Evolutionary conservation across 108 stramenopile species (phyloP), one percentile per base, ranked within the genome.

Genomic region (Aurantiochytrium sp.): DNA sequence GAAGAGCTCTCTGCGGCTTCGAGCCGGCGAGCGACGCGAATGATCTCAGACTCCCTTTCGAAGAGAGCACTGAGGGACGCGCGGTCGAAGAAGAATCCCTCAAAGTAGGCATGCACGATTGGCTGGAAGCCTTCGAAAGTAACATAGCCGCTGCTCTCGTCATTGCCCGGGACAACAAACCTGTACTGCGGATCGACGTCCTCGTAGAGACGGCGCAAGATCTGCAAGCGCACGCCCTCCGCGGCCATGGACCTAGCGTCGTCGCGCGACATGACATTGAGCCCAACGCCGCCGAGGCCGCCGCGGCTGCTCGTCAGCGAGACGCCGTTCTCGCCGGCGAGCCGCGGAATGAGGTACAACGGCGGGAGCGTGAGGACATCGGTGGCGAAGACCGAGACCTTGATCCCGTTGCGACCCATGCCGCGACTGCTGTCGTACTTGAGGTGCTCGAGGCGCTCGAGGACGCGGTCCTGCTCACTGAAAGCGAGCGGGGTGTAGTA

Each of bases 81-180:
- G n/a, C 73, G 39, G 19, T 81, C 73, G 39, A 81, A 81, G 30
- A 81, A 81, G 24, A 27, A 48, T 2, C 73, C 73, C 73, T 81
- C 73, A 48, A 81, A 81, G 45, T 48, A 81, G 10, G n/a, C 73
- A 24, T 81, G 39, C n/a, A 81, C 45, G 24, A 2, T 30, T 37
- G 8, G 1, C 6, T 27, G 39, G 17, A 81, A 39, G 45, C 45
- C 42, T 48, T 81, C 73, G 1, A 81, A 81, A 42, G 39, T 48
- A 4, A 81, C 12, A 4, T 12, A 17, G 4, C 42, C 59, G 59
- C 22, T 6, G 8, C 10, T 34, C 59, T 65, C 32, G 34, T 65
- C 0, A 34, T 27, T 19, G 15, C 59, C 24, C 34, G 1, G 59
- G 24, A 19, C 15, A 34, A 4, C 24, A 8, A 65, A 24, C 27